Conservation (phyloP, 169 alveolate species). For the Plasmodium chabaudi region DNA sequence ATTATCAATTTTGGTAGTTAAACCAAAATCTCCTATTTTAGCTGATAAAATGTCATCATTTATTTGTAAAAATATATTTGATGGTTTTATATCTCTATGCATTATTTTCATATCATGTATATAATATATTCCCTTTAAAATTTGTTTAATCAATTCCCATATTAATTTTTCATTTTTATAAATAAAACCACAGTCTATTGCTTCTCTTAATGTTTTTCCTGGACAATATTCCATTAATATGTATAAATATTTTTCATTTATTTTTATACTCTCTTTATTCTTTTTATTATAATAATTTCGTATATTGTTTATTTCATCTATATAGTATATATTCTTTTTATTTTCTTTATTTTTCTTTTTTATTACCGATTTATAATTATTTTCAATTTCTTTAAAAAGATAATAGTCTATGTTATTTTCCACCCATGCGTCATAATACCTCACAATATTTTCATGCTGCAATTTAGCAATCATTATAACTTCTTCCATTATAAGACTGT, state of each 20-base stretch:
- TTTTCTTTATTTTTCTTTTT: constrained; percentile 11
- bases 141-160: constrained; percentile 86
- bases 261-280: constrained; percentile 50
- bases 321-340: constrained; percentile 11
- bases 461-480: constrained; percentile 89
- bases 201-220: constrained; percentile 84
- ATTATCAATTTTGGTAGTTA: constrained; percentile 83
- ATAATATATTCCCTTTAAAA: constrained; percentile 87
- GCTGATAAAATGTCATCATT: constrained; percentile 81
- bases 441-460: constrained; percentile 88
- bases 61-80: constrained; percentile 87
- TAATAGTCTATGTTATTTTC: constrained; percentile 82
- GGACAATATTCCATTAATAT: constrained; percentile 90
- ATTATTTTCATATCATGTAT: constrained; percentile 89
- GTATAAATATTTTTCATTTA: constrained; percentile 83
- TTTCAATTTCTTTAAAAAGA: constrained; percentile 27
- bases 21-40: constrained; percentile 90
- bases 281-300: constrained; percentile 43
- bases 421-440: constrained; percentile 90
- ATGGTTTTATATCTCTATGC: constrained; percentile 90
- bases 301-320: constrained; percentile 52
- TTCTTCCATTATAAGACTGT: constrained; percentile 82
- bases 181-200: constrained; percentile 81
- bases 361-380: background rate
- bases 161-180: constrained; percentile 80